Evolutionary conservation across 2,329 filamentous ascomycete genomes (phyloP).

Genomic region (Zasmidium cellare): DNA sequence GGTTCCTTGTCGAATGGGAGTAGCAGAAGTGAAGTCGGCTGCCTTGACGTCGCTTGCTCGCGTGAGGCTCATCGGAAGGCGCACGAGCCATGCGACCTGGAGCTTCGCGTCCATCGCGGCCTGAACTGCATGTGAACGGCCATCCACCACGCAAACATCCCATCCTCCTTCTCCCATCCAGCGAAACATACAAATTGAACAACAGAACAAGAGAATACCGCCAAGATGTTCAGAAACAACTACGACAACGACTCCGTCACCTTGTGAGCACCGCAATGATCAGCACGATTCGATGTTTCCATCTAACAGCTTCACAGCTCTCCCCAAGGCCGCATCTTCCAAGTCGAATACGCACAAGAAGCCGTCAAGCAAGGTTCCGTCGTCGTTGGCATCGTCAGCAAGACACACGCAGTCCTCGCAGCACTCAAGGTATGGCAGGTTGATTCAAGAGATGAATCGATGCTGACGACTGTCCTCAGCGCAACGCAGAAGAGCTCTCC

Average conservation of each 20-base stretch:
- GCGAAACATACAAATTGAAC: not conserved
- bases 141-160: not conserved
- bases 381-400: slow-evolving; percentile 94
- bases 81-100: not conserved
- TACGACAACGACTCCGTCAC: slow-evolving; percentile 99
- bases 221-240: slow-evolving; percentile 93
- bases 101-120: slow-evolving; percentile 8
- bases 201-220: not conserved
- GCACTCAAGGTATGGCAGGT: slow-evolving; percentile 77
- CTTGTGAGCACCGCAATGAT: slow-evolving; percentile 65
- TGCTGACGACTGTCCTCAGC: slow-evolving; percentile 52
- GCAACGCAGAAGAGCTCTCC: slow-evolving; percentile 98
- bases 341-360: slow-evolving; percentile 98
- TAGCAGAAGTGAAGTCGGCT: too few relatives aligned
- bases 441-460: not conserved
- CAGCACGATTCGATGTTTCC: not conserved
- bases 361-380: slow-evolving; percentile 99
- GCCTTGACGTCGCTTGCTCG: slow-evolving; percentile 6
- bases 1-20: not conserved
- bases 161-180: not conserved
- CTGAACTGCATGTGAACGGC: not conserved
- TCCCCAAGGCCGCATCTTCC: slow-evolving; percentile 98
- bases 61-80: not conserved
- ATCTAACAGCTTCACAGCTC: slow-evolving; percentile 62
- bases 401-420: slow-evolving; percentile 94